These are phyloP conservation scores for Collybia mongolica DNA, from an alignment of 768 basidiomycete species.

Conservation along the genomic window DNA sequence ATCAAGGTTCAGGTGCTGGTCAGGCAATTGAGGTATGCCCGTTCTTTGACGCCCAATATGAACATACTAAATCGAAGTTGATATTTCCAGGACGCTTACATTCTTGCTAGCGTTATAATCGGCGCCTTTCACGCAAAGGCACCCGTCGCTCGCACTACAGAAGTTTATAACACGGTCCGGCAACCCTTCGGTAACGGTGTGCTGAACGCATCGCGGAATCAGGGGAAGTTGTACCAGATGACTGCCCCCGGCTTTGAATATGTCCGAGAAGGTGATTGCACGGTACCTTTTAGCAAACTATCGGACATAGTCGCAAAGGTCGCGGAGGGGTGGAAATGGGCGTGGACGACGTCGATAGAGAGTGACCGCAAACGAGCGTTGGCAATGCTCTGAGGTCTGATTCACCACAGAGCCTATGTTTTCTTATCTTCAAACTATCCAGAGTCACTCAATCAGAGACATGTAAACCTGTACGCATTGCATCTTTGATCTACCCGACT, in stretches of 20 bases:
- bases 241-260: constrained; percentile 26
- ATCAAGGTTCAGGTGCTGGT: constrained; percentile 59
- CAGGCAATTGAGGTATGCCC: constrained; percentile 51
- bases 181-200: constrained; percentile 42
- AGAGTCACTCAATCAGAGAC: too few relatives aligned
- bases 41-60: not conserved
- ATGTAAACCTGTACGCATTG: too few relatives aligned
- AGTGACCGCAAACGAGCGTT: constrained; percentile 37
- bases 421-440: too few relatives aligned
- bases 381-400: constrained; percentile 14
- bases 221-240: constrained; percentile 39
- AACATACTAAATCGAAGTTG: not conserved
- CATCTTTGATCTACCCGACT: too few relatives aligned
- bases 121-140: constrained; percentile 38
- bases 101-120: constrained; percentile 43
- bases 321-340: constrained; percentile 60
- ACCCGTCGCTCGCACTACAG: constrained; percentile 40
- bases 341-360: constrained; percentile 51
- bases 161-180: constrained; percentile 49
- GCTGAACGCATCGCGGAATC: constrained; percentile 35
- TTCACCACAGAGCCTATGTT: too few relatives aligned
- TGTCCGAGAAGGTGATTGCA: constrained; percentile 19
- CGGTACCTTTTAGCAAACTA: constrained; percentile 20
- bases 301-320: constrained; percentile 38
- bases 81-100: constrained; percentile 45